These are phyloP conservation scores for Capronia americana DNA, from an alignment of 2,329 filamentous ascomycete genomes.

Conservation along the genomic window DNA sequence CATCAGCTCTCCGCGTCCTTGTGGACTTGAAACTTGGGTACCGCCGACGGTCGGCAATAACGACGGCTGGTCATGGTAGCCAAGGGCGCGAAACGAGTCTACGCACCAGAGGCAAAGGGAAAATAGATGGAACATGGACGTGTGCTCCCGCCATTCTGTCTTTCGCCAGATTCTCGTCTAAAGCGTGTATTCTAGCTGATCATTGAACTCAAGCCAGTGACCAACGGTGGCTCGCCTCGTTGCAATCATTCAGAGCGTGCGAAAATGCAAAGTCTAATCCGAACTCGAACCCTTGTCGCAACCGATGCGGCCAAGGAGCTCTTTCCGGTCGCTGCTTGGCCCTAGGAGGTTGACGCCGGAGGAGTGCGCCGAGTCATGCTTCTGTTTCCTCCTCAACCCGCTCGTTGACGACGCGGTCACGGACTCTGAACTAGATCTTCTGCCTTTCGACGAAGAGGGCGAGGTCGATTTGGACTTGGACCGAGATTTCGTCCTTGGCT, in stretches of 20 bases:
- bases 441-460: conserved; percentile 19
- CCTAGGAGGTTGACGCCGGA: conserved; percentile 38
- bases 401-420: conserved; percentile 12
- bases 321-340: conserved; percentile 41
- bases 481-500: conserved; percentile 17
- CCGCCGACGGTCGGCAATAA: too few species aligned
- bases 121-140: background rate
- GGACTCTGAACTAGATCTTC: conserved; percentile 18
- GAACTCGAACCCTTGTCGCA: conserved; percentile 42
- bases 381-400: conserved; percentile 26
- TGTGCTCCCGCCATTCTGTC: background rate
- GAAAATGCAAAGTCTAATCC: conserved; percentile 16
- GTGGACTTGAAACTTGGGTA: too few species aligned
- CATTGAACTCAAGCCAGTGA: background rate
- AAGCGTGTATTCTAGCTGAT: background rate
- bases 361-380: conserved; percentile 36
- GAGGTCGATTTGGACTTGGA: conserved; percentile 21
- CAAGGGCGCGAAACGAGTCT: background rate
- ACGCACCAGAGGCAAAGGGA: background rate
- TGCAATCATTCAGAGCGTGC: background rate
- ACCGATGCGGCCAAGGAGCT: conserved; percentile 44
- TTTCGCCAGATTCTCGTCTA: background rate
- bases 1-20: background rate
- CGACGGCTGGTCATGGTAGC: background rate
- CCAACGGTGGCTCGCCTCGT: background rate